Percentiles rank a stretch among this genome's conserved stretches.
Evolutionary conservation across 495 filamentous ascomycete genomes (phyloP).

Genomic region (Penicillium chermesinum): DNA sequence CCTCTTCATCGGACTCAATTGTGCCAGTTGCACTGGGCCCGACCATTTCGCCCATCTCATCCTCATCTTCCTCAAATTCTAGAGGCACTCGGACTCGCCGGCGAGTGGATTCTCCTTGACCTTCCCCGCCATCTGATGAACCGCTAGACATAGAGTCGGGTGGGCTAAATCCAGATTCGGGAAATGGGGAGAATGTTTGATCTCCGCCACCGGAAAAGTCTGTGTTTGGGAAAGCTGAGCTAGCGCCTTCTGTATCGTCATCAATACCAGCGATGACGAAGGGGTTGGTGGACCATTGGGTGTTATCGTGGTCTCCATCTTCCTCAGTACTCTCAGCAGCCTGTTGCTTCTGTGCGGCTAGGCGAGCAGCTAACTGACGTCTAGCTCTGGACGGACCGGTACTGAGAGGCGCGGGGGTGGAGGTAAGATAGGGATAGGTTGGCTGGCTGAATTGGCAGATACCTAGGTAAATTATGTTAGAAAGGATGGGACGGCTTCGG

Average conservation of each 20-base stretch:
- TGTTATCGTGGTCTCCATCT: conserved; percentile 15
- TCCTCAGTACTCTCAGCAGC: conserved; percentile 32
- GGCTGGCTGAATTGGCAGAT: conserved; percentile 33
- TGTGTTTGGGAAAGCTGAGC: conserved; percentile 33
- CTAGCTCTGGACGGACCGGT: conserved; percentile 82
- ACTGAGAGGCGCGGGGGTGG: conserved; percentile 53
- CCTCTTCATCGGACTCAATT: conserved; percentile 45
- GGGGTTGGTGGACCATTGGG: conserved; percentile 38
- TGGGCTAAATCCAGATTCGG: conserved; percentile 39
- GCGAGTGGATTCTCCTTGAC: conserved; percentile 26
- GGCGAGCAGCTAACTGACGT: conserved; percentile 73
- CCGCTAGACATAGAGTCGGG: conserved; percentile 38
- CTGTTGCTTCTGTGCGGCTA: conserved; percentile 73
- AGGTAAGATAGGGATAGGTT: conserved; percentile 43
- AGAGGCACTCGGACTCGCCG: conserved; percentile 40
- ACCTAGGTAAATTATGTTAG: conserved; percentile 22
- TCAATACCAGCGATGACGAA: conserved; percentile 42
- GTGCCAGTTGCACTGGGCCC: conserved; percentile 34
- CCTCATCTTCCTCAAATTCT: conserved; percentile 46
- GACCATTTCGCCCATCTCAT: conserved; percentile 49
- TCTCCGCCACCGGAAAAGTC: conserved; percentile 31
- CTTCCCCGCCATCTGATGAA: conserved; percentile 39
- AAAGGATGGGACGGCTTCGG: too few relatives aligned
- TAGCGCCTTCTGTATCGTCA: conserved; percentile 42
- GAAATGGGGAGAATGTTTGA: conserved; percentile 33